Conservation (phyloP, 2,329 filamentous ascomycete species). For the Colletotrichum sp. region DNA sequence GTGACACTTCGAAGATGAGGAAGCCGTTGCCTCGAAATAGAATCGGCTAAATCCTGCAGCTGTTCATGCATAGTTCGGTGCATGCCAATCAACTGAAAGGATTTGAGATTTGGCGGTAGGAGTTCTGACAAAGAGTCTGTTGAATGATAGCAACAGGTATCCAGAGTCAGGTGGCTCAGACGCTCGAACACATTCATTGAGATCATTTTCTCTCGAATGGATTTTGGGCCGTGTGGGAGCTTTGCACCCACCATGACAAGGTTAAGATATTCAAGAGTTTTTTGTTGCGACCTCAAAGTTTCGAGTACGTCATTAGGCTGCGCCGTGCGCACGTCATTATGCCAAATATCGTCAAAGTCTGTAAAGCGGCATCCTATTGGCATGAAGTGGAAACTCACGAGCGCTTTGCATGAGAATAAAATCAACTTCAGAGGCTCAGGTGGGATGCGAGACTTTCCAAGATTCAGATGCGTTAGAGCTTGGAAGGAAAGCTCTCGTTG, state of each 20-base stretch:
- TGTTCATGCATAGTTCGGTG: neutral
- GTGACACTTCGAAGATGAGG: neutral
- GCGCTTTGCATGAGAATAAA: neutral
- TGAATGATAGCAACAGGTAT: neutral
- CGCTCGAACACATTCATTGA: neutral
- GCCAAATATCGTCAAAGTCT: too few species aligned
- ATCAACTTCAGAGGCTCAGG: neutral
- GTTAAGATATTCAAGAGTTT: fast-evolving
- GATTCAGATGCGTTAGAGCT: neutral
- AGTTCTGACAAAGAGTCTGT: neutral
- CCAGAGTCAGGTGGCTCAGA: neutral
- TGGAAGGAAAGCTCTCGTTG: neutral
- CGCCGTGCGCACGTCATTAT: too few species aligned
- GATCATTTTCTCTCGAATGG: neutral
- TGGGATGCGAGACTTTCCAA: neutral
- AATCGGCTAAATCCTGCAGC: neutral
- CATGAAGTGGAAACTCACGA: neutral
- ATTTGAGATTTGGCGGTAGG: too few species aligned
- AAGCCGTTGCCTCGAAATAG: neutral
- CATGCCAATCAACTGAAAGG: neutral
- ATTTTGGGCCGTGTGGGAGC: neutral
- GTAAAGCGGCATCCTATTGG: too few species aligned
- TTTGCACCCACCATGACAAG: neutral
- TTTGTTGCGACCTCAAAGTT: neutral
- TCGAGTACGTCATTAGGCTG: neutral